Evolutionary conservation across 345 rosid genomes (phyloP), one percentile per base, ranked within the genome.

Genomic region (Passiflora organensis): DNA sequence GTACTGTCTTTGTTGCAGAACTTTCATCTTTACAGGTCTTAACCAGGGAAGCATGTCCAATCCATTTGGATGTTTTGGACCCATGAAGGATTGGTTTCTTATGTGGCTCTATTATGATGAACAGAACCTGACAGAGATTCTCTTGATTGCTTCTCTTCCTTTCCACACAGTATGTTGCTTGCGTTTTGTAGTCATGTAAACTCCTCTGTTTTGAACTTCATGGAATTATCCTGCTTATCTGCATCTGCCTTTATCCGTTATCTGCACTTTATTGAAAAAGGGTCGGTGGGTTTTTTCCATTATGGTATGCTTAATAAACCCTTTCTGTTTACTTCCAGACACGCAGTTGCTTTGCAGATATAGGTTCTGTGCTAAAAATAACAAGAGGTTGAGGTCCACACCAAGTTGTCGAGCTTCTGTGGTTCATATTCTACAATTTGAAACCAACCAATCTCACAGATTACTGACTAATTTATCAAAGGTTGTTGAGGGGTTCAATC

Each of bases 11-110:
- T 66, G 47, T 22, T 28, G 43, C 54, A 48, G 65, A 63, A 36
- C 52, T 57, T 64, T 60, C 62, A 55, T 63, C 87, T 82, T 76
- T 81, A 69, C 72, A 72, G 74, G 68, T 73, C 66, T n/a, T 64
- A 62, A 55, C 64, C 56, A 34, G 24, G 75, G 61, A 49, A 28
- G 24, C 44, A 24, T 13, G 38, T 6, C 41, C 39, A 13, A 6
- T 19, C 32, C 14, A 2, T n/a, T 18, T 18, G 43, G 46, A 23
- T 16, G 49, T 15, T 17, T 8, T 32, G 76, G 72, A 54, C 72
- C 77, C 77, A 60, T 65, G 56, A 59, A 72, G 54, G 59, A 55
- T 55, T 62, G 72, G 61, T 57, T 25, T 66, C 75, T 55, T 57
- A 24, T 60, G 63, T 62, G 80, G 64, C 55, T 62, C 36, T 61